phyloP scores from a whole-genome alignment of 768 basidiomycete genomes.

The Ramaria sp. region DNA sequence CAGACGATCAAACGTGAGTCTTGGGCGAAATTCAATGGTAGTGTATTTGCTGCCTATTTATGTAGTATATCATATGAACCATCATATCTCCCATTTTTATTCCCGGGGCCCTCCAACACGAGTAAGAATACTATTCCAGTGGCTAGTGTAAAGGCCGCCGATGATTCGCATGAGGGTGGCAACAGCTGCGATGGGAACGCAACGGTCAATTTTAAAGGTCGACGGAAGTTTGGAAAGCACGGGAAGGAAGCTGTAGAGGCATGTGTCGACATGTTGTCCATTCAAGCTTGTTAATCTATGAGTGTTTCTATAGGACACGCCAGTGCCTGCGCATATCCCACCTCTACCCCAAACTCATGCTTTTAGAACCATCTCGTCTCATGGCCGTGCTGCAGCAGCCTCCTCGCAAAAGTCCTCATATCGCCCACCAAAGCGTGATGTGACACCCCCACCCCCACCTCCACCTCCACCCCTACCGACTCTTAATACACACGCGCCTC shows the following conservation, averaged over 20 bases:
- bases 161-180: neutral
- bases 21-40: neutral
- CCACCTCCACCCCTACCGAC: too few relatives aligned
- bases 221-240: constrained; percentile 6
- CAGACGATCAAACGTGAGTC: neutral
- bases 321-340: neutral
- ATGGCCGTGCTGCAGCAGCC: too few relatives aligned
- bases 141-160: neutral
- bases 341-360: neutral
- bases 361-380: too few relatives aligned
- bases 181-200: neutral
- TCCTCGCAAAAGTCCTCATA: too few relatives aligned
- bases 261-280: neutral
- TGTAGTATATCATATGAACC: constrained; percentile 3
- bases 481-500: too few relatives aligned
- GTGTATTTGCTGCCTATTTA: neutral
- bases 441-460: too few relatives aligned
- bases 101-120: neutral
- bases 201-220: neutral
- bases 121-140: too few relatives aligned
- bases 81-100: constrained; percentile 9
- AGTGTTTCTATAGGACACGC: neutral
- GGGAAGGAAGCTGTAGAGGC: neutral
- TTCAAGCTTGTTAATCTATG: neutral
- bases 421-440: too few relatives aligned